These are phyloP conservation scores for Vaccinium darrowii DNA, from an alignment of 148 eudicot species.

Conservation along the genomic window DNA sequence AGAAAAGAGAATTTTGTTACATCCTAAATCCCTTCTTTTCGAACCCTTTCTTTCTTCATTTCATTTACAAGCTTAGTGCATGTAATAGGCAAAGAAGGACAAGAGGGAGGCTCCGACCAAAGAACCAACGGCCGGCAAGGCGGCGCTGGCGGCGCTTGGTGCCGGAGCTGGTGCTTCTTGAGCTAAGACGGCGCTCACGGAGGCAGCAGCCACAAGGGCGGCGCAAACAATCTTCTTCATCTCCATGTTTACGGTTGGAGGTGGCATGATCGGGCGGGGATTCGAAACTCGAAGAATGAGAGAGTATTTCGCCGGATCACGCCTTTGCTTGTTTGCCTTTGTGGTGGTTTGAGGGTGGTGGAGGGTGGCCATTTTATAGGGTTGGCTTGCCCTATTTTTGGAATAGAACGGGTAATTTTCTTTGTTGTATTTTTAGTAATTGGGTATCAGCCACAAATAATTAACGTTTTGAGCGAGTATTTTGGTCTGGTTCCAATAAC, in stretches of 20 bases:
- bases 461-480: background rate
- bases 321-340: constrained; percentile 6
- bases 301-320: background rate
- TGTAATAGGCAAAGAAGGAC: constrained; percentile 6
- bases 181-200: constrained; percentile 1
- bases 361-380: constrained; percentile 3
- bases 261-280: background rate
- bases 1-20: background rate
- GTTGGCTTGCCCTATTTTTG: background rate
- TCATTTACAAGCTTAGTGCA: background rate
- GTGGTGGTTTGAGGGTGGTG: constrained; percentile 6
- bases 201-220: constrained; percentile 1
- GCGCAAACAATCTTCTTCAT: constrained; percentile 1
- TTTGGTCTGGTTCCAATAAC: background rate
- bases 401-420: background rate
- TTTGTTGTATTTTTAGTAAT: background rate
- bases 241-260: background rate
- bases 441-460: background rate
- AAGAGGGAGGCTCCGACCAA: constrained; percentile 1
- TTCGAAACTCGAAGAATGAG: background rate
- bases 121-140: background rate
- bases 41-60: background rate
- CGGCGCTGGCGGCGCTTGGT: background rate
- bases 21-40: background rate
- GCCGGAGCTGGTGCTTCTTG: background rate